Evolutionary conservation across 106 monocot genomes (phyloP), one percentile per base, ranked within the genome.

Genomic region (Chionographis japonica): DNA sequence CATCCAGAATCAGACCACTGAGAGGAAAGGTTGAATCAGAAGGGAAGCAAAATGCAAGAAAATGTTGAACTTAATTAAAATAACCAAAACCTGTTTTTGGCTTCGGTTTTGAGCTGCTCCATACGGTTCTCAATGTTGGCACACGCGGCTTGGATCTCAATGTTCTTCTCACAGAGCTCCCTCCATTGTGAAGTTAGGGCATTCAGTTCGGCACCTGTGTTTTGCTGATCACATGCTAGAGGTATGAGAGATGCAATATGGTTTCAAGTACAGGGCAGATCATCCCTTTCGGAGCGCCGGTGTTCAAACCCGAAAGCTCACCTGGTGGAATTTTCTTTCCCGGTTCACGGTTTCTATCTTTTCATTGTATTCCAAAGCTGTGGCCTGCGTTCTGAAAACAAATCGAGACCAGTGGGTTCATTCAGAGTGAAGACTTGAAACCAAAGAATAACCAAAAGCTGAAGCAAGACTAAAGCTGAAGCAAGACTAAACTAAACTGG

Each of bases 281-380:
- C 38, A 68, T 36, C 35, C 43, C 8, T 51, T 56, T 10, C 51
- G 14, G 8, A 41, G 17, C 19, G 59, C 13, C 13, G 8, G 35
- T 6, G 3, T 15, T 7, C 5, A 54, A 18, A 54, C 6, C 5
- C 4, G 16, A 39, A 69, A 46, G 17, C 49, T 60, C 62, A 92
- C 97, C 89, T 98, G 97, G 63, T 92, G 92, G 40, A 89, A 92
- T 75, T 97, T 97, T 54, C 95, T 89, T 63, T 92, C 92, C 10
- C 89, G 82, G 56, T 97, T 97, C 58, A 89, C 89, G 54, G 62
- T 74, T 81, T 92, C 95, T 68, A 89, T 92, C 75, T 62, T 86
- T 68, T 85, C 78, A 70, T 92, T 80, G 62, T 84, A 85, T 61
- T 85, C 86, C 61, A 72, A n/a, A 41, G 92, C 89, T 60, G 77